phyloP scores from a whole-genome alignment of 1,284 basidiomycete species.

The Takashimella koratensis region DNA sequence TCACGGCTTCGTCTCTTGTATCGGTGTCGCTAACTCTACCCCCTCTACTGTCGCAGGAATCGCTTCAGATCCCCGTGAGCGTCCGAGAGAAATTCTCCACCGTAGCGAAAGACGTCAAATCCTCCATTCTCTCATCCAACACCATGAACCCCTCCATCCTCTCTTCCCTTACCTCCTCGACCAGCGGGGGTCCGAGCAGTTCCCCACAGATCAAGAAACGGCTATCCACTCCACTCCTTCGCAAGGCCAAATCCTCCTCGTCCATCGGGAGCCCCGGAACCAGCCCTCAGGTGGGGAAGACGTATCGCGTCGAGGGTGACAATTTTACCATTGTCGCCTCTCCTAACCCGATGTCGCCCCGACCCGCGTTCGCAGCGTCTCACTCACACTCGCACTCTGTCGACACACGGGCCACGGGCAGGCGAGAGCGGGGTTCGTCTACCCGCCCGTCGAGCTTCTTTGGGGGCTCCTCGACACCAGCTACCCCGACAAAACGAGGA shows the following conservation, averaged over 20 bases:
- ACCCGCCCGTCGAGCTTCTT: conserved; percentile 4
- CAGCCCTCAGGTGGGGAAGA: conserved; percentile 27
- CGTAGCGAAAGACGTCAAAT: conserved; percentile 41
- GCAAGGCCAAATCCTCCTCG: conserved; percentile 38
- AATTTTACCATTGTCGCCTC: conserved; percentile 40
- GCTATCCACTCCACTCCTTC: conserved; percentile 37
- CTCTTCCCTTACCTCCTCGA: conserved; percentile 26
- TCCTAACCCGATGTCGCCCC: conserved; percentile 18
- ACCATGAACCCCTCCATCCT: conserved; percentile 40
- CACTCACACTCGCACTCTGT: neutral
- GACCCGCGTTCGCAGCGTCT: neutral
- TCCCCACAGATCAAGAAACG: conserved; percentile 30
- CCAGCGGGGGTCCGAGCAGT: conserved; percentile 5
- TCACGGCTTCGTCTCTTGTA: no score
- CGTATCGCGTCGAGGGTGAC: conserved; percentile 33
- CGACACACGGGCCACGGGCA: neutral
- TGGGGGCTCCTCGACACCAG: neutral
- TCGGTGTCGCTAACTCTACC: neutral
- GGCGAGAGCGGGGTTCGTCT: neutral
- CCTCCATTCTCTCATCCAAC: conserved; percentile 39
- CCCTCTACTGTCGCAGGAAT: conserved; percentile 23
- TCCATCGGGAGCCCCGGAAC: conserved; percentile 19
- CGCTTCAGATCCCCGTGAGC: conserved; percentile 37
- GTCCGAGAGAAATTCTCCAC: conserved; percentile 42
- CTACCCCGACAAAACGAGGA: conserved; percentile 14